Base-by-base conservation (phyloP, 495 filamentous ascomycete species). In the Hypoxylon trugodes region DNA sequence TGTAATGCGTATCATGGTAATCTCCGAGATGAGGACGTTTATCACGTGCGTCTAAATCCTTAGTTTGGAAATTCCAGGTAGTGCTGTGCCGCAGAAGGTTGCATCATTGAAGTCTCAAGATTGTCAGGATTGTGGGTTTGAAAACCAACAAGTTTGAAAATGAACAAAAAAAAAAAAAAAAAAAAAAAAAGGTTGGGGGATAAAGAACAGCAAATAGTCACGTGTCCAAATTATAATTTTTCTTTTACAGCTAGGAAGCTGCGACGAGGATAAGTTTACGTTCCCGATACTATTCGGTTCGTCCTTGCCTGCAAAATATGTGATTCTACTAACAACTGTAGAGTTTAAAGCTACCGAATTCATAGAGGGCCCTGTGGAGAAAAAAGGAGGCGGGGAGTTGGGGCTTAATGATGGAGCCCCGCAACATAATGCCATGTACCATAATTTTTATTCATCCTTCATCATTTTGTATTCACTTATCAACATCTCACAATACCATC, bases 51-150 rank as follows among this genome's bases (percentile, higher is more conserved):
- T 37, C 36, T n/a, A n/a, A n/a, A n/a, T n/a, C n/a, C n/a, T n/a
- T 38, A 47, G 51, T 24, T 28, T 10, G 47, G 28, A 3, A 18
- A 48, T n/a, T n/a, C n/a, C n/a, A n/a, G n/a, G n/a, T 46, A 40
- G 19, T 38, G 58, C 58, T 59, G 58, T 59, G 64, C 59, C 64
- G 59, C 59, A 62, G 28, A 47, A 43, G 18, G 35, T 63, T 61
- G 59, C 65, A 68, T 63, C 65, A 63, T 38, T 28, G 6, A 18
- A 35, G 63, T 66, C 38, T 61, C 57, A 61, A 58, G 33, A 37
- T 16, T 6, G 56, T 66, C 19, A 61, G 57, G 63, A 61, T 61
- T 50, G 50, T 52, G 32, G n/a, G 51, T 38, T 62, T 61, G 13
- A 40, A 35, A 55, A 50, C 61, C 38, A 65, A 48, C 42, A n/a